phyloP scores from a whole-genome alignment of 345 rosid genomes.

The Eucalyptus tenuipes region DNA sequence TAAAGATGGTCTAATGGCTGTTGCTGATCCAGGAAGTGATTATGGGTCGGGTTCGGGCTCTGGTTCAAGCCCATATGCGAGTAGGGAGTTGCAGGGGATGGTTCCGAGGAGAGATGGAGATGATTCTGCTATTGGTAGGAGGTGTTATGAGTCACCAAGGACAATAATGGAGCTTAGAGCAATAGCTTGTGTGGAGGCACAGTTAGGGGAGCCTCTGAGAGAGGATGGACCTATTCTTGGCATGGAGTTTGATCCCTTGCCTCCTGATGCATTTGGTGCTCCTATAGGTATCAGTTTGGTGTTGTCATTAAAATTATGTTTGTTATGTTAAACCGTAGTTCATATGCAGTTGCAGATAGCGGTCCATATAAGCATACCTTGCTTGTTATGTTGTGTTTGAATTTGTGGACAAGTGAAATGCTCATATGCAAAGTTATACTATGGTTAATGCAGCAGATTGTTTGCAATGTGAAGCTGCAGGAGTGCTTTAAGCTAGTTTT shows the following conservation, averaged over 20 bases:
- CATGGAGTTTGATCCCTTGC: slow-evolving; percentile 93
- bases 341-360: not conserved
- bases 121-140: slow-evolving; percentile 27
- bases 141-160: slow-evolving; percentile 56
- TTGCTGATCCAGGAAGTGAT: slow-evolving; percentile 42
- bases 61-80: slow-evolving; percentile 60
- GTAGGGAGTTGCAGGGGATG: slow-evolving; percentile 31
- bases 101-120: slow-evolving; percentile 27
- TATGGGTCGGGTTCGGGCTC: slow-evolving; percentile 61
- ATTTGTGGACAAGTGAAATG: not conserved
- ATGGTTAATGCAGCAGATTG: not conserved
- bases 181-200: slow-evolving; percentile 86
- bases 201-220: slow-evolving; percentile 89
- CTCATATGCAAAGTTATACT: not conserved
- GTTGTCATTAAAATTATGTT: not conserved
- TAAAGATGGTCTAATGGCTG: slow-evolving; percentile 12
- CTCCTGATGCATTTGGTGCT: slow-evolving; percentile 90
- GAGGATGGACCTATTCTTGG: slow-evolving; percentile 98
- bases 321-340: not conserved
- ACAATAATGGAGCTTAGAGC: slow-evolving; percentile 80
- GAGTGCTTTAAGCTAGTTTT: not conserved
- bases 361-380: not conserved
- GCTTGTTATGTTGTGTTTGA: not conserved
- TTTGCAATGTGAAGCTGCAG: not conserved
- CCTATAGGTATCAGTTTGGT: slow-evolving; percentile 48